phyloP scores from a whole-genome alignment of 495 filamentous ascomycete genomes.

The Penicillium simplicissimum region DNA sequence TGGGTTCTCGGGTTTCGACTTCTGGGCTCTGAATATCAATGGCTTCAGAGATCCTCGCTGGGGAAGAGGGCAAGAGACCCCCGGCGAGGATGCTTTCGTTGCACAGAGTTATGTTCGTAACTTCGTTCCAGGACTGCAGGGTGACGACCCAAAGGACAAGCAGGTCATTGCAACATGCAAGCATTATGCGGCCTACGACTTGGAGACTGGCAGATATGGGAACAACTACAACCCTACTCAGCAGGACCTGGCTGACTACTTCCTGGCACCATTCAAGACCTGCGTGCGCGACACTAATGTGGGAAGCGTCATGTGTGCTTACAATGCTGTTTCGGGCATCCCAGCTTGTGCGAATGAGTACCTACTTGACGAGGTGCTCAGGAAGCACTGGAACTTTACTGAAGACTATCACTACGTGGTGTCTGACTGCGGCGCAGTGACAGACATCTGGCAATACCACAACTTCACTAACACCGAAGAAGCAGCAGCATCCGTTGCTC shows the following conservation, averaged over 20 bases:
- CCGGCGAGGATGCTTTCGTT: slow-evolving; percentile 57
- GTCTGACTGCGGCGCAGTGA: slow-evolving; percentile 53
- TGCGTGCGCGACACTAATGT: slow-evolving; percentile 53
- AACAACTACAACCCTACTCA: slow-evolving; percentile 50
- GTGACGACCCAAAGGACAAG: slow-evolving; percentile 35
- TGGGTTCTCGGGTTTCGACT: slow-evolving; percentile 11
- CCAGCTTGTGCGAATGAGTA: slow-evolving; percentile 54
- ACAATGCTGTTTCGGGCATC: slow-evolving; percentile 56
- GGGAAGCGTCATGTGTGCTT: slow-evolving; percentile 56
- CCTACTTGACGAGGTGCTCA: slow-evolving; percentile 51
- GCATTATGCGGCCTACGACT: slow-evolving; percentile 61
- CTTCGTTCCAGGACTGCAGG: slow-evolving; percentile 56
- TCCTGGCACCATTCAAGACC: slow-evolving; percentile 49
- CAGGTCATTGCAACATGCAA: slow-evolving; percentile 60
- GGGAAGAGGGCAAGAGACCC: slow-evolving; percentile 58
- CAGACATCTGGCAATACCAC: slow-evolving; percentile 51
- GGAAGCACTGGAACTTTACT: slow-evolving; percentile 51
- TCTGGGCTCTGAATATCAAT: slow-evolving; percentile 15
- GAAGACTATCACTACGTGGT: slow-evolving; percentile 49
- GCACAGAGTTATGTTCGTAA: slow-evolving; percentile 52
- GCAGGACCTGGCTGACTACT: slow-evolving; percentile 56
- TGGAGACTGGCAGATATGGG: slow-evolving; percentile 52
- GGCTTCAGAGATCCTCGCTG: slow-evolving; percentile 55
- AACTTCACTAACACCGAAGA: slow-evolving; percentile 45
- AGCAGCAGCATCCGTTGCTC: slow-evolving; percentile 46